Percentiles rank a stretch among this genome's conserved stretches.
These are phyloP conservation scores for Zalaria sp. DNA, from an alignment of 2,329 filamentous ascomycete species.

Conservation along the genomic window DNA sequence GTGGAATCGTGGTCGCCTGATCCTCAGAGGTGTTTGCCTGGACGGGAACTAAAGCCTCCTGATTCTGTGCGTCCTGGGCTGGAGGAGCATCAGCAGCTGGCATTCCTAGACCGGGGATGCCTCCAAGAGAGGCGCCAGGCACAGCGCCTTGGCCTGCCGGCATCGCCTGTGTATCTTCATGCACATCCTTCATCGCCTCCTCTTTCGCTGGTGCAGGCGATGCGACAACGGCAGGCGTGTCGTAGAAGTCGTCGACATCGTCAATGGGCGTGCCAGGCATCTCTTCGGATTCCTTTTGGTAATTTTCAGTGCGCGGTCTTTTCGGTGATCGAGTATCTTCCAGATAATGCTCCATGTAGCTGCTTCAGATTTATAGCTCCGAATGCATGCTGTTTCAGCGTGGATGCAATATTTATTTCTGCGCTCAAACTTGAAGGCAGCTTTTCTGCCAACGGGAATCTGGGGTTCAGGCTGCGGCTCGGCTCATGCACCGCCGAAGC, in stretches of 20 bases:
- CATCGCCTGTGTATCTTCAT: no score
- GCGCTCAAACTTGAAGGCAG: no score
- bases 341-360: background rate
- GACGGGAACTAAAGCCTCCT: no score
- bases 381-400: background rate
- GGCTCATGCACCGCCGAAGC: no score
- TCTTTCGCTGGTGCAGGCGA: no score
- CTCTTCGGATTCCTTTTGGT: background rate
- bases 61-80: background rate
- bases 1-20: background rate
- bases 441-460: no score
- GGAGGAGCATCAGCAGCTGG: background rate
- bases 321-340: conserved; percentile 2
- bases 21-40: no score
- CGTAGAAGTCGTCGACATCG: conserved; percentile 19
- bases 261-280: conserved; percentile 7
- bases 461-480: no score
- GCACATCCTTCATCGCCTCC: no score
- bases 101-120: conserved; percentile 3
- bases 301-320: conserved; percentile 1
- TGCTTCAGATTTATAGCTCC: background rate
- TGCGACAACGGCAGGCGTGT: conserved; percentile 2
- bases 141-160: no score
- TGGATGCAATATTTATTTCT: background rate
- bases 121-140: background rate